Evolutionary conservation across 73 alveolate genomes (phyloP), one percentile per base, ranked within the genome.

Genomic region (Breviolum minutum): DNA sequence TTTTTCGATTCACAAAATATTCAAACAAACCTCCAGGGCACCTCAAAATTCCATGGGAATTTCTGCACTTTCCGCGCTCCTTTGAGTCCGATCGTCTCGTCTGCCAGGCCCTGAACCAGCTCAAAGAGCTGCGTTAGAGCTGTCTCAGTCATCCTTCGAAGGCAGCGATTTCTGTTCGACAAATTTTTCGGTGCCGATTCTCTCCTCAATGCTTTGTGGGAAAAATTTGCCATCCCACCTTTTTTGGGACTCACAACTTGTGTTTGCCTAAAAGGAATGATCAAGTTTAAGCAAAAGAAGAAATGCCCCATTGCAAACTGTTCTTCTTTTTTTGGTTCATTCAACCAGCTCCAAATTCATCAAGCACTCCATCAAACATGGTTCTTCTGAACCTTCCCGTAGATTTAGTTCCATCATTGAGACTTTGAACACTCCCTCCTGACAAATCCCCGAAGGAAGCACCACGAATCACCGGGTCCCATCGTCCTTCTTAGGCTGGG

Each of bases 111-210:
- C 64, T 66, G 76, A n/a, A 90, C 80, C 88, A 90, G 63, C 96
- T 90, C 87, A 32, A 90, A 74, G n/a, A 90, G 87, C 87, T 90
- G 87, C 54, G 26, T 40, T 74, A 90, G 29, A 19, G 96, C 96
- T 63, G 63, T 60, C 77, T 90, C 96, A 6, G 96, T 90, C 96
- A 90, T 90, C 96, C 96, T 90, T 77, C 63, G 64, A 81, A 40
- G 77, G 77, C 77, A 68, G 24, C 1, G 77, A 17, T 14, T 14
- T 22, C 77, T 17, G 77, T 22, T 17, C 5, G 0, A 27, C 69
- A 77, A 22, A 22, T 27, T n/a, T 29, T 8, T 63, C 0, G 30
- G 40, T 8, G 10, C 81, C 81, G 40, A 71, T 71, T 60, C 0
- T 30, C 14, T 8, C 4, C 14, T 12, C 81, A 7, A 20, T 6